A percentile compares a stretch with the other conserved stretches of the same genome.
Conservation (phyloP, 2,329 filamentous ascomycete genomes). For the Ascochyta koolunga region DNA sequence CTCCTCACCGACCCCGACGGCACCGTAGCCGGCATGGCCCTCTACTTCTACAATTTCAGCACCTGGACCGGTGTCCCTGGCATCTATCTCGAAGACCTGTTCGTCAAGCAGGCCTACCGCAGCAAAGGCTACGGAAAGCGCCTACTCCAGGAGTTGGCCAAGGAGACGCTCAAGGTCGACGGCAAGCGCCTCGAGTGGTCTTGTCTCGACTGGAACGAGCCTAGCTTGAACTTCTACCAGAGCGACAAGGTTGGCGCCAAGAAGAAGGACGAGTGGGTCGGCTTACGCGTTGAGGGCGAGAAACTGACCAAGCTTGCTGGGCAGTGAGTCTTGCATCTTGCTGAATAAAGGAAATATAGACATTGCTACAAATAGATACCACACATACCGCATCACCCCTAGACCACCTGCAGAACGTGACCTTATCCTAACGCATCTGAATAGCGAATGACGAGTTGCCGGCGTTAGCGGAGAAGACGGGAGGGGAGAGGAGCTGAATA, state of each 20-base stretch:
- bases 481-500: too few relatives aligned
- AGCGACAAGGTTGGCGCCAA: constrained; percentile 63
- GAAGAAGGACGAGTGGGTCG: constrained; percentile 73
- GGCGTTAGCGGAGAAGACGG: too few relatives aligned
- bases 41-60: constrained; percentile 96
- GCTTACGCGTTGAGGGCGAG: constrained; percentile 75
- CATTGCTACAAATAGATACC: too few relatives aligned
- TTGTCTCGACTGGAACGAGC: constrained; percentile 92
- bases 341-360: too few relatives aligned
- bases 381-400: too few relatives aligned
- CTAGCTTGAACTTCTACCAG: constrained; percentile 82
- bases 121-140: constrained; percentile 80
- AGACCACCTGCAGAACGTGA: too few relatives aligned
- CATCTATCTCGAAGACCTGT: constrained; percentile 94
- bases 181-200: constrained; percentile 86
- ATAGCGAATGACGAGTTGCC: too few relatives aligned
- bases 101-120: constrained; percentile 72
- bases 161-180: constrained; percentile 73
- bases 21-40: constrained; percentile 73
- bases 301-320: constrained; percentile 65
- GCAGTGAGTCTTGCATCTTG: neutral
- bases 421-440: too few relatives aligned
- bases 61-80: constrained; percentile 89
- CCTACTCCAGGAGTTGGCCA: constrained; percentile 77
- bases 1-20: constrained; percentile 59